Evolutionary conservation across 305 asterid genomes (phyloP), one percentile per base, ranked within the genome.

Genomic region (Solanum hybrid): DNA sequence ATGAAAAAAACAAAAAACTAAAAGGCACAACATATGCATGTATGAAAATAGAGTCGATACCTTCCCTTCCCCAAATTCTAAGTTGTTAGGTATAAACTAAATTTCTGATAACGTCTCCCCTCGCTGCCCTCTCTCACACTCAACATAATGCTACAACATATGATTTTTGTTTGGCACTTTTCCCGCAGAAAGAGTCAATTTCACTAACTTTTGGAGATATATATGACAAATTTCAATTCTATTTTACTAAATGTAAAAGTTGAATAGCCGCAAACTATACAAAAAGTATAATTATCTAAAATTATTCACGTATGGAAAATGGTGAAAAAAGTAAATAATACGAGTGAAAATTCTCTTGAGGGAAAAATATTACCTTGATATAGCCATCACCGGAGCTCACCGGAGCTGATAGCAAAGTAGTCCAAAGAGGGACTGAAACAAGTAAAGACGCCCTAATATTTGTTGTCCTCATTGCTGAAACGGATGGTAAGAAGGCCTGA

Each of bases 351-450:
- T 64, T 64, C 72, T 22, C 27, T 22, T 80, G 29, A 27, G 10
- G n/a, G 36, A 17, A 31, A 31, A 15, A 31, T 4, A 75, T 31
- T 27, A 94, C 99, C 98, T 97, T 96, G 36, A 96, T 93, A 85
- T 98, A 93, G 80, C 99, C 98, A 90, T 97, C 98, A 36, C 98
- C 98, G 13, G 92, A 32, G 35, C 35, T 32, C 35, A 32, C 35
- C 35, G 35, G 6, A 37, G 88, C 92, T 73, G 60, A 96, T 93
- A 51, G 98, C 96, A 66, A 97, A 92, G 88, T 94, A 92, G 92
- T 97, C 98, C 88, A 95, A 42, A 78, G 91, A 79, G 4, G 98
- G 98, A 93, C 94, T 95, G 56, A 97, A 96, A 77, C 96, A 93
- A 89, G 95, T 95, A 85, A 97, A 90, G 85, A 95, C 64, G 84